A percentile compares a stretch with the other conserved stretches of the same genome.
Evolutionary conservation across 2,329 filamentous ascomycete genomes (phyloP).

Genomic region (Aspergillus hortae): DNA sequence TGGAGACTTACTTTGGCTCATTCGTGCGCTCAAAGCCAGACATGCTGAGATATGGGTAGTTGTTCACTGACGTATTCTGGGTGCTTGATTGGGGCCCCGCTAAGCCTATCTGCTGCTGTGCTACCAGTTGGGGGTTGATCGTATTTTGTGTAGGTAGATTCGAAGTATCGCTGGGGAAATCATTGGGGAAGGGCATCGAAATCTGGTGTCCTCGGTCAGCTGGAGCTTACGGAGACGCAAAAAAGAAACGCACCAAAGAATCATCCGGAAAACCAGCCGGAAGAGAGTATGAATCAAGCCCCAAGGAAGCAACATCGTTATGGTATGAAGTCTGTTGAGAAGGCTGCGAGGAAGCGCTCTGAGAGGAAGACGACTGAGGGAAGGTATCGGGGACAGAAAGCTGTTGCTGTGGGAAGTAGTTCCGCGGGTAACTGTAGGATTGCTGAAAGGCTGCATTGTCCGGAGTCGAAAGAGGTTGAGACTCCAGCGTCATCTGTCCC

Average conservation of each 20-base stretch:
- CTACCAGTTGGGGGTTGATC: slow-evolving; percentile 39
- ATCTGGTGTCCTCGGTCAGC: slow-evolving; percentile 20
- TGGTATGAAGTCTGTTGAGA: slow-evolving; percentile 19
- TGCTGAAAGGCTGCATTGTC: slow-evolving; percentile 31
- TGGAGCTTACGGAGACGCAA: not conserved
- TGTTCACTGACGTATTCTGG: slow-evolving; percentile 19
- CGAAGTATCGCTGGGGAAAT: slow-evolving; percentile 23
- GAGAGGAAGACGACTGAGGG: slow-evolving; percentile 21
- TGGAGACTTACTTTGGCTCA: slow-evolving; percentile 25
- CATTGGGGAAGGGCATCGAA: slow-evolving; percentile 28
- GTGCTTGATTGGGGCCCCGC: slow-evolving; percentile 14
- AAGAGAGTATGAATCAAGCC: slow-evolving; percentile 25
- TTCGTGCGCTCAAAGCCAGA: slow-evolving; percentile 24
- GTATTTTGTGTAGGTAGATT: slow-evolving; percentile 30
- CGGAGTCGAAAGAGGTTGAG: slow-evolving; percentile 24
- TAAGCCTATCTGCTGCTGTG: slow-evolving; percentile 15
- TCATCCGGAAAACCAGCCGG: slow-evolving; percentile 24
- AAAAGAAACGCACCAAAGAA: slow-evolving; percentile 18
- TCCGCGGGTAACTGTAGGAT: slow-evolving; percentile 26
- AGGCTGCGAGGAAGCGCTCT: slow-evolving; percentile 20
- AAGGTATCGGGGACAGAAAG: slow-evolving; percentile 27
- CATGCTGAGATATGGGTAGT: slow-evolving; percentile 26
- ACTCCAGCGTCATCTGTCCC: slow-evolving; percentile 28
- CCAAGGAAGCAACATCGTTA: slow-evolving; percentile 13
- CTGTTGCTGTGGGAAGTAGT: slow-evolving; percentile 30